Base-by-base conservation (phyloP, 306 rosid species). In the Prunus mongolica region DNA sequence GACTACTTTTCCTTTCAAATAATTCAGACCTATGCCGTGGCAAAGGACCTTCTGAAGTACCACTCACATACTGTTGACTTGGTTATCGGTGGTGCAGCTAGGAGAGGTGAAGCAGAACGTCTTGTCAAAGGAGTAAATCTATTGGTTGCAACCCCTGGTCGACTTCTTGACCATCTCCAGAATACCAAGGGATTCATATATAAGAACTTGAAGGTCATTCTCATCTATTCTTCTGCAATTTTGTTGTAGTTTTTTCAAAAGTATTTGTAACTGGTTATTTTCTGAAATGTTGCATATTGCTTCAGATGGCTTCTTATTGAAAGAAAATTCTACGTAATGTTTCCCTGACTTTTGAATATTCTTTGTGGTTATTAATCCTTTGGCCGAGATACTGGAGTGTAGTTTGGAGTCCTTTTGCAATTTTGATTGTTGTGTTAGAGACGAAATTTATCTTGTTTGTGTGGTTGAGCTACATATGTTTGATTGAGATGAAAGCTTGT, bases 151-250 rank as follows among this genome's bases (percentile, higher is more conserved):
- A 95, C 99, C 3, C 97, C 99, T 32, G 99, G 99, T 27, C 96
- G 99, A 14, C 97, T 92, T 74, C 92, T 95, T 56, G 99, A 95
- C 65, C 99, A 95, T 84, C 96, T 95, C 56, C 95, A 90, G 80
- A 85, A 88, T 74, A 95, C 99, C 1, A 95, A 85, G 79, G 97
- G 95, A 30, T 95, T 92, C 57, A 64, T 92, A 67, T 87, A 55
- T 73, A 92, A 88, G 78, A 89, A 86, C 81, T 78, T 95, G 86
- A 90, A 89, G 95, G 98, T 90, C 13, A 58, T n/a, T 34, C 41
- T 34, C 41, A 51, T 63, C 50, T 22, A 19, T 1, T 79, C 7
- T 25, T 50, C 0, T 0, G 22, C 34, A 22, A 25, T 38, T 51
- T 52, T 68, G 14, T 70, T 49, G 19, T 52, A 2, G 9, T 38